Conservation (phyloP, 225 moss, liverwort and hornwort genomes). For the Rhytidiadelphus loreus region DNA sequence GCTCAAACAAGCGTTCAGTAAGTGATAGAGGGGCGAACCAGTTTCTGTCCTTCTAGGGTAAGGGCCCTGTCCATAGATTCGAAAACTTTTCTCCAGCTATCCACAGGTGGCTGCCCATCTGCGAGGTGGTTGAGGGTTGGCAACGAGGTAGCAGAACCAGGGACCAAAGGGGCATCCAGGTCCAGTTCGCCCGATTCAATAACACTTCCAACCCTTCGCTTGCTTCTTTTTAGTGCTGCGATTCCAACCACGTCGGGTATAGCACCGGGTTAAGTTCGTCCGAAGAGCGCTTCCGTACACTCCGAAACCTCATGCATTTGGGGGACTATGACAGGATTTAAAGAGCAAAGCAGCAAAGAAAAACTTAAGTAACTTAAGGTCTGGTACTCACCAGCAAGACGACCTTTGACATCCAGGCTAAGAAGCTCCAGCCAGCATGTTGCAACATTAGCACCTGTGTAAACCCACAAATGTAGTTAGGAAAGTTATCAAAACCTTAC, state of each 20-base stretch:
- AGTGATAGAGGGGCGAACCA: conserved; percentile 12
- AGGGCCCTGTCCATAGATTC: conserved; percentile 48
- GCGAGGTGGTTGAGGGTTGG: background rate
- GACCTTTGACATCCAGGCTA: conserved; percentile 46
- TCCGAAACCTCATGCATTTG: background rate
- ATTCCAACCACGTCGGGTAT: background rate
- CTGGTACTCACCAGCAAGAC: conserved; percentile 31
- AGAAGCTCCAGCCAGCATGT: conserved; percentile 54
- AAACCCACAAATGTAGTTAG: background rate
- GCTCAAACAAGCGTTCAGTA: background rate
- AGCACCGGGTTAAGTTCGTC: background rate
- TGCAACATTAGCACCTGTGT: conserved; percentile 37
- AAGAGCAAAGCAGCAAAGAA: background rate
- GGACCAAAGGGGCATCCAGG: conserved; percentile 43
- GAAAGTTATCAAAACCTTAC: background rate
- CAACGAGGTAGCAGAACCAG: conserved; percentile 3
- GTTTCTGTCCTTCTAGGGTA: conserved; percentile 34
- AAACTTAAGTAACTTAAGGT: background rate
- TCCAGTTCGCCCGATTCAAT: conserved; percentile 31
- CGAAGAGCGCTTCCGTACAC: background rate
- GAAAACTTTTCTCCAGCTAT: conserved; percentile 49
- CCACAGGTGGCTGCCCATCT: conserved; percentile 18
- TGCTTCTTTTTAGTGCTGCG: conserved; percentile 38
- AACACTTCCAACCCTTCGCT: conserved; percentile 30
- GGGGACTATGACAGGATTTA: background rate